phyloP scores from a whole-genome alignment of 2,329 filamentous ascomycete genomes.

The Colletotrichum phormii region DNA sequence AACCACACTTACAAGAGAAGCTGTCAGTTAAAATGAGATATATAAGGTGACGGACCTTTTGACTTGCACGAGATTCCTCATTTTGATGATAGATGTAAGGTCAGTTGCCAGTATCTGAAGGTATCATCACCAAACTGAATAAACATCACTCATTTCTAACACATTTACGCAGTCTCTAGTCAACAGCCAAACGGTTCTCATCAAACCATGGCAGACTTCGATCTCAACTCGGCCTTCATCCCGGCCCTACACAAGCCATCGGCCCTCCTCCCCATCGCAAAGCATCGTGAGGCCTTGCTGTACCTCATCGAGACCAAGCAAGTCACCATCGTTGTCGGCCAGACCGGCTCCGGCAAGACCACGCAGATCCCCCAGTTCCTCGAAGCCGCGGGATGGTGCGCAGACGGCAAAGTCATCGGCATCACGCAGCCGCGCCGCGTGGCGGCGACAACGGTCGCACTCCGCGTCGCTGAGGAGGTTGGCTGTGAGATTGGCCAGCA shows the following conservation, averaged over 20 bases:
- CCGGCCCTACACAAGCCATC: constrained; percentile 88
- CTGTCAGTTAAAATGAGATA: not conserved
- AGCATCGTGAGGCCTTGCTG: constrained; percentile 81
- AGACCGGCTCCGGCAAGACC: constrained; percentile 95
- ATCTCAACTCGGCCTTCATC: constrained; percentile 72
- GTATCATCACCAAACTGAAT: not conserved
- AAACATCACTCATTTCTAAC: not conserved
- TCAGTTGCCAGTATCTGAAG: not conserved
- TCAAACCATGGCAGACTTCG: constrained; percentile 64
- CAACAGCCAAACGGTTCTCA: not conserved
- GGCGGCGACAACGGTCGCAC: constrained; percentile 89
- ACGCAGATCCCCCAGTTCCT: constrained; percentile 96
- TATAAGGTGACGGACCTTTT: not conserved
- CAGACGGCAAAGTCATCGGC: constrained; percentile 83
- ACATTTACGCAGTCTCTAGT: not conserved
- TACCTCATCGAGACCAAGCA: constrained; percentile 88
- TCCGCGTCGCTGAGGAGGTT: constrained; percentile 90
- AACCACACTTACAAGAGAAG: not conserved
- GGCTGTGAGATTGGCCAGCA: constrained; percentile 89
- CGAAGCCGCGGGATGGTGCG: constrained; percentile 89
- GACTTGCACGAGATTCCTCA: not conserved
- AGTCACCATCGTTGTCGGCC: constrained; percentile 90
- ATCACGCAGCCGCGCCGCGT: constrained; percentile 94
- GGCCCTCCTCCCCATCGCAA: constrained; percentile 85
- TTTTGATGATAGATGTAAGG: not conserved